Conservation (phyloP, 345 rosid genomes). For the Kandelia obovata region DNA sequence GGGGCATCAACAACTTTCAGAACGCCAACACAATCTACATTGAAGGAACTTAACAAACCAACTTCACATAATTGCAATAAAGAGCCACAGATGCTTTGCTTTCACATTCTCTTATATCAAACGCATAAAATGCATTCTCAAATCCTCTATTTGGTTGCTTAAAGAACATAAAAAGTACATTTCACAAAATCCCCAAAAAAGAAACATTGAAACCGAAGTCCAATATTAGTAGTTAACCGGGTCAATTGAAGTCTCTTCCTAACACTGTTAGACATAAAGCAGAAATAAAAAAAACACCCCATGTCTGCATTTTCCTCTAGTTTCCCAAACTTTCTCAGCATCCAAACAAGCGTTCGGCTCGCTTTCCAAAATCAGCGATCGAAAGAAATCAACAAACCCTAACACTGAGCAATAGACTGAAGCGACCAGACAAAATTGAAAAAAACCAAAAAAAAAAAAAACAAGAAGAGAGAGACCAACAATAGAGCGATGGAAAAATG, state of each 20-base stretch:
- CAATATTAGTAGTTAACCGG: not conserved
- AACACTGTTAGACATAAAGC: no score
- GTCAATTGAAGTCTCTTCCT: no score
- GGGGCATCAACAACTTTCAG: not conserved
- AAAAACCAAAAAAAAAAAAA: no score
- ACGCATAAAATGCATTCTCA: not conserved
- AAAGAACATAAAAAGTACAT: not conserved
- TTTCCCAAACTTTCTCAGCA: not conserved
- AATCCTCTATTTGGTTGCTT: not conserved
- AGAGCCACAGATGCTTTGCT: not conserved
- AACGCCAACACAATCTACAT: not conserved
- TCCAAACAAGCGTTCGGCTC: not conserved
- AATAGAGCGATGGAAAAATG: not conserved
- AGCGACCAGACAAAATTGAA: not conserved
- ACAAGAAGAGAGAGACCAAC: no score
- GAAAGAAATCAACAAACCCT: not conserved
- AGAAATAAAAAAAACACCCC: no score
- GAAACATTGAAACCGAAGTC: not conserved
- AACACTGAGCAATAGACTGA: not conserved
- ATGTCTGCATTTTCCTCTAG: no score
- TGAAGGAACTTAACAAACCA: not conserved
- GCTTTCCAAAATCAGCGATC: not conserved
- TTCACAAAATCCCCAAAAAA: not conserved
- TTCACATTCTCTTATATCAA: no score
- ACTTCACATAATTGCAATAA: not conserved